These are phyloP conservation scores for Chalara sp. DNA, from an alignment of 2,329 filamentous ascomycete genomes.

Conservation along the genomic window DNA sequence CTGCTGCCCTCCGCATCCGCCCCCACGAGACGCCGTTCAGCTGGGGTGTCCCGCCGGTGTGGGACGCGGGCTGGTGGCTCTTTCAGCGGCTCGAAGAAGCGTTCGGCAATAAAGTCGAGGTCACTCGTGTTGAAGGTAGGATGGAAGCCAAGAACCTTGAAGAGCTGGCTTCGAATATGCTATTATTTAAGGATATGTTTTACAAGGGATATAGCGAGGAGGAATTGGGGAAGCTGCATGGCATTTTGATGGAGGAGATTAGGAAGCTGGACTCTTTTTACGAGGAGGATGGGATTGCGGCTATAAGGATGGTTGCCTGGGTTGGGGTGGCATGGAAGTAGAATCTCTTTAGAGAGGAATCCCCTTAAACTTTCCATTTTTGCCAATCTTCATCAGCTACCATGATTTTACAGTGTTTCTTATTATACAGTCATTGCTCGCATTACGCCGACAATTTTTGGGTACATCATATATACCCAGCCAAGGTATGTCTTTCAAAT, in stretches of 20 bases:
- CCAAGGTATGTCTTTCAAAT: no score
- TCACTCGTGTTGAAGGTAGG: slow-evolving; percentile 4
- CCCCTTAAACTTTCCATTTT: neutral
- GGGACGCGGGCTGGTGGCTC: slow-evolving; percentile 7
- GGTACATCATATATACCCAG: no score
- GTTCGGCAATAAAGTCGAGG: slow-evolving; percentile 7
- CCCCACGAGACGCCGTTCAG: slow-evolving; percentile 6
- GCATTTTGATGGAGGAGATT: slow-evolving; percentile 8
- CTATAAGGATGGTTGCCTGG: slow-evolving; percentile 1
- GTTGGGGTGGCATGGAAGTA: slow-evolving; percentile 1
- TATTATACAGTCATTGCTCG: no score
- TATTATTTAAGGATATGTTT: slow-evolving; percentile 13
- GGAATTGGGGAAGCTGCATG: slow-evolving; percentile 4
- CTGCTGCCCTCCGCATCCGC: slow-evolving; percentile 3
- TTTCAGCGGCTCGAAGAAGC: slow-evolving; percentile 9
- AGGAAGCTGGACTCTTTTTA: slow-evolving; percentile 8
- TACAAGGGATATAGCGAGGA: slow-evolving; percentile 14
- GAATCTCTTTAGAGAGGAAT: no score
- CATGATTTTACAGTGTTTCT: no score
- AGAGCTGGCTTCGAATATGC: slow-evolving; percentile 12
- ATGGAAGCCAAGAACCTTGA: slow-evolving; percentile 7
- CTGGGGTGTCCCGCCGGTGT: slow-evolving; percentile 2
- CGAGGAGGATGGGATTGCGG: neutral
- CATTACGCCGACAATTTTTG: no score
- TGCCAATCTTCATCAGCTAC: no score